Conservation (phyloP, 768 basidiomycete genomes). For the Boletus tylopilopsis region DNA sequence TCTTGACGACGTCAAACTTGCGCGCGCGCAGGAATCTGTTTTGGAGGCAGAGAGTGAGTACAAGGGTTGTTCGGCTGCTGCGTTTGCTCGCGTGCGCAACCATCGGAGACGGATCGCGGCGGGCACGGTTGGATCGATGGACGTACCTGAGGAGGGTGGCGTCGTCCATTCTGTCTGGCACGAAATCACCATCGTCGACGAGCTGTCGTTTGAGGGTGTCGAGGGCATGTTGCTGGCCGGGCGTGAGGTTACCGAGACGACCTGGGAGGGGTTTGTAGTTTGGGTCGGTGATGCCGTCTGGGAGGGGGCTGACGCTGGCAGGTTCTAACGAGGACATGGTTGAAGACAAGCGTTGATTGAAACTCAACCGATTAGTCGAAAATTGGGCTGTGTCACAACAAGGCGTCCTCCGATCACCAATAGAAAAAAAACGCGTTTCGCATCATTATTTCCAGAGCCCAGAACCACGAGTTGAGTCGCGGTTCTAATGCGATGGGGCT, state of each 20-base stretch:
- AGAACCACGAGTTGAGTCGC: constrained; percentile 34
- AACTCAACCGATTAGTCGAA: constrained; percentile 11
- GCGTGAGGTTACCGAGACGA: constrained; percentile 72
- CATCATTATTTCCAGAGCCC: constrained; percentile 34
- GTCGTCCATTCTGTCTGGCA: constrained; percentile 66
- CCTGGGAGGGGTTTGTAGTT: constrained; percentile 68
- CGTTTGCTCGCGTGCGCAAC: neutral
- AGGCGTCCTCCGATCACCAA: neutral
- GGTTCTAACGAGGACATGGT: constrained; percentile 32
- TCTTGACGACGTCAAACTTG: constrained; percentile 80
- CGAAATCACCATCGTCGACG: constrained; percentile 55
- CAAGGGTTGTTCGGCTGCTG: no score
- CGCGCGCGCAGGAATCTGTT: constrained; percentile 86
- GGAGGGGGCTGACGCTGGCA: constrained; percentile 54
- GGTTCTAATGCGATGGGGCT: constrained; percentile 31
- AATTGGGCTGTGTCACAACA: neutral
- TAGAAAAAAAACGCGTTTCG: constrained; percentile 17
- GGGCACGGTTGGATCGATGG: neutral
- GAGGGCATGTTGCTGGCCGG: constrained; percentile 58
- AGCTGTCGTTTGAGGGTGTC: constrained; percentile 66
- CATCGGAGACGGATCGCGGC: constrained; percentile 16
- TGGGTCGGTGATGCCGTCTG: constrained; percentile 57
- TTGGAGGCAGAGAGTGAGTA: neutral
- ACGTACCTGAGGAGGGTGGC: constrained; percentile 61
- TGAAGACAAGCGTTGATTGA: constrained; percentile 1